Evolutionary conservation across 2,329 filamentous ascomycete species (phyloP), one percentile per base, ranked within the genome.

Genomic region (Endoconidiophora polonica): DNA sequence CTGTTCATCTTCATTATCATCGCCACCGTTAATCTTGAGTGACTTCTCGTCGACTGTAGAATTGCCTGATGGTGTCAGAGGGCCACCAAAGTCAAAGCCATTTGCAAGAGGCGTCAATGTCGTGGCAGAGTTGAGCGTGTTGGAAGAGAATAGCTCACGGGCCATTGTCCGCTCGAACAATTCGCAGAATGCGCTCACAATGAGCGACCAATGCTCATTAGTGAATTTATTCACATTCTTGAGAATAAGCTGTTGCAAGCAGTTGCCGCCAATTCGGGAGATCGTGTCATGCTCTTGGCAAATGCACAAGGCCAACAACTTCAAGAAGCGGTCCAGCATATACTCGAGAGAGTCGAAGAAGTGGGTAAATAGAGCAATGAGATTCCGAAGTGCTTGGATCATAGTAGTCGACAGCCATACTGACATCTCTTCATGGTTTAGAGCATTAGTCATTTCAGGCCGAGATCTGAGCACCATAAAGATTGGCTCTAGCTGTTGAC

Each of bases 241-340:
- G 41, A 98, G 65, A 53, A 99, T 95, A 42, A 99, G 69, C 62
- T 96, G 90, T 62, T 99, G 91, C 48, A 99, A 67, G 62, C 93
- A 98, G 62, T 98, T 98, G 68, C 90, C 96, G 48, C 91, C 91
- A 58, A 99, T 99, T 22, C 93, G 78, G 2, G 91, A 93, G 56
- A 98, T 90, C 0, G 93, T 99, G 60, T 99, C 91, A 59, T 98
- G 98, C 62, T 99, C 91, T 64, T 99, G 91, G 62, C 90, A 96
- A 55, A 99, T 98, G 62, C 91, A 99, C 9, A 98, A 75, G 3
- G 86, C 88, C 9, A 99, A 70, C 18, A 99, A 76, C 63, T 96
- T 90, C 37, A 99, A 68, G 63, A 98, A 96, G n/a, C 91, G 76
- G 63, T 95, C 87, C 16, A 99, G 75, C 91, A 99, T 98, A 62